Evolutionary conservation across 2,329 filamentous ascomycete genomes (phyloP), one percentile per base, ranked within the genome.

Genomic region (Raffaelea deltoideospora): DNA sequence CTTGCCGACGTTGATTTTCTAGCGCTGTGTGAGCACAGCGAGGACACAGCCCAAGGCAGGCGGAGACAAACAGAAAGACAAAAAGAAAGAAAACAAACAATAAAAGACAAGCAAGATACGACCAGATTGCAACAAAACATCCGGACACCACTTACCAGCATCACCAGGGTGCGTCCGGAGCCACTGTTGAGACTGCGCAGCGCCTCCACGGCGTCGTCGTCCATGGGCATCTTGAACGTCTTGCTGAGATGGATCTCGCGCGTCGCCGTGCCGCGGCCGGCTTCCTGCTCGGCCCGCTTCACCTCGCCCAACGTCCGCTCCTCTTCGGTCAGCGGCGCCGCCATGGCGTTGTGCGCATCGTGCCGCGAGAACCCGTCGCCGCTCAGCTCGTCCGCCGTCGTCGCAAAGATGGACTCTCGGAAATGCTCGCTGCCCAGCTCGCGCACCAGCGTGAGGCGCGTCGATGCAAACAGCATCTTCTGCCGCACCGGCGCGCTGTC

Each of bases 381-480:
- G 7, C 64, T 83, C 43, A 90, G 60, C 58, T 90, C 83, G 17
- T 73, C 69, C 19, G 74, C 61, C 29, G 67, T 71, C 1, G 80
- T 88, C 10, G 69, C 72, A 52, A 87, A 85, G 30, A 88, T 64
- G 19, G 72, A 79, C 53, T 87, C 79, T 35, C 77, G 64, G 57
- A 90, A 88, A 49, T 84, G 69, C 54, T 90, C 82, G 37, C 74
- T 71, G 32, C 84, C 83, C 10, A 90, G 65, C 57, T 88, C 81
- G 30, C 82, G 71, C 34, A 79, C 70, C 1, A 90, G 66, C 1
- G 81, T 82, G 47, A 87, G 63, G 10, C 81, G 71, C 21, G 83
- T 87, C 19, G 76, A 72, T 6, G 83, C 82, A 54, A 88, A 87
- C 18, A 90, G 69, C 78, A 84, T 90, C 65, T 90, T 90, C 54